A percentile compares a stretch with the other conserved stretches of the same genome.
phyloP scores from a whole-genome alignment of 495 filamentous ascomycete genomes.

The Aspergillus ellipticus region DNA sequence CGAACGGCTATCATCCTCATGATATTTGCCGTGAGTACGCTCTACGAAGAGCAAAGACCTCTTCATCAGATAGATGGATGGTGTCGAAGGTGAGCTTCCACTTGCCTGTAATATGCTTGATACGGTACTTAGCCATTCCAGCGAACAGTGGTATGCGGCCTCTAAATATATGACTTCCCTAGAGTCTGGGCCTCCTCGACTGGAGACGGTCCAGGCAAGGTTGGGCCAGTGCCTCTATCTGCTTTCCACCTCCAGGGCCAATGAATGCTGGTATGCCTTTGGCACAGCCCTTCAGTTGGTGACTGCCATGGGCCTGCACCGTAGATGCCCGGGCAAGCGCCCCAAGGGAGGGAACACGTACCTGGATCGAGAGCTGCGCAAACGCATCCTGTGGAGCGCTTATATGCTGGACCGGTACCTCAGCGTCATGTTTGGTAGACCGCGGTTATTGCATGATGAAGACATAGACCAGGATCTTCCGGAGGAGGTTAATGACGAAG shows the following conservation, averaged over 20 bases:
- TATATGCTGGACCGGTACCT: constrained; percentile 57
- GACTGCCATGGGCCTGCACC: constrained; percentile 42
- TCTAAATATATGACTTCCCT: constrained; percentile 40
- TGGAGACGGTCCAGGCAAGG: constrained; percentile 44
- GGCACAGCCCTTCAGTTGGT: constrained; percentile 45
- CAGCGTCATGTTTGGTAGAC: constrained; percentile 52
- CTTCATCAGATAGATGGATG: constrained; percentile 17
- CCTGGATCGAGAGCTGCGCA: constrained; percentile 41
- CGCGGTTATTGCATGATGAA: constrained; percentile 49
- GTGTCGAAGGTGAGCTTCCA: constrained; percentile 27
- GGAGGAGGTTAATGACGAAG: constrained; percentile 50
- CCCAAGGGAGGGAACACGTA: constrained; percentile 30
- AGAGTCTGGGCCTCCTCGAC: constrained; percentile 40
- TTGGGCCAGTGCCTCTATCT: constrained; percentile 45
- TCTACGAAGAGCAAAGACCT: constrained; percentile 31
- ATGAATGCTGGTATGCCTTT: constrained; percentile 49
- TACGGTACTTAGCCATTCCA: constrained; percentile 10
- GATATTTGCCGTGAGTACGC: constrained; percentile 41
- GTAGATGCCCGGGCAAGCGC: constrained; percentile 30
- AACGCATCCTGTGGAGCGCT: constrained; percentile 55
- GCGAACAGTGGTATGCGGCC: constrained; percentile 42
- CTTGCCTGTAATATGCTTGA: background rate
- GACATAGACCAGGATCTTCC: constrained; percentile 53
- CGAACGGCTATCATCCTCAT: constrained; percentile 42
- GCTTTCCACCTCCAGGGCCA: constrained; percentile 44